Conservation (phyloP, 2,329 filamentous ascomycete genomes). For the Penicillium expansum region DNA sequence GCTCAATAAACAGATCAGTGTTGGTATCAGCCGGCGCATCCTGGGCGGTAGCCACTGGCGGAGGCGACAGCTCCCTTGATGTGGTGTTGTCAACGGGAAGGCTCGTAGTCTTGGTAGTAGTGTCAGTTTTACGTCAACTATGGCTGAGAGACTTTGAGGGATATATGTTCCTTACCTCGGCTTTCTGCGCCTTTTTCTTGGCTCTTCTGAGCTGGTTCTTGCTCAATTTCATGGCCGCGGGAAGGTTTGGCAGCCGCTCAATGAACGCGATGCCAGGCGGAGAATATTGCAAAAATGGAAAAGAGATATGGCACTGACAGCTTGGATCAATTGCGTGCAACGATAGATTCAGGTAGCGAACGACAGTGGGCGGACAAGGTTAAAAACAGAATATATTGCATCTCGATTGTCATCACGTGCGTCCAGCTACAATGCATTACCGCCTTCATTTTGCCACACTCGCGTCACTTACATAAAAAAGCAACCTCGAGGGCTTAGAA, state of each 20-base stretch:
- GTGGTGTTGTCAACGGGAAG: constrained; percentile 2
- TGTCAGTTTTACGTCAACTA: background rate
- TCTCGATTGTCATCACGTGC: background rate
- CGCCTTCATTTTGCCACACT: background rate
- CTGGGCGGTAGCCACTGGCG: constrained; percentile 11
- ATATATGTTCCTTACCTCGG: constrained; percentile 47
- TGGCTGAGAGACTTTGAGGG: background rate
- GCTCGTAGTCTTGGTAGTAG: constrained; percentile 18
- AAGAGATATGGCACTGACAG: background rate
- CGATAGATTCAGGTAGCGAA: background rate
- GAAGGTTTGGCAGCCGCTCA: background rate
- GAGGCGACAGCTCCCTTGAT: constrained; percentile 4
- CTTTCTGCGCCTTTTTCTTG: constrained; percentile 91
- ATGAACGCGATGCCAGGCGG: background rate
- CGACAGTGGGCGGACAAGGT: background rate
- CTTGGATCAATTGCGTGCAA: background rate
- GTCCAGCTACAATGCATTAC: background rate
- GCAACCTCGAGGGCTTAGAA: too few species aligned
- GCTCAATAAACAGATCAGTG: constrained; percentile 51
- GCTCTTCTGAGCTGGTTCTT: constrained; percentile 93
- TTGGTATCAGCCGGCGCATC: constrained; percentile 46
- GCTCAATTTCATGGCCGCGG: constrained; percentile 62
- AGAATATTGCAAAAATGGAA: background rate
- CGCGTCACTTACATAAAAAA: background rate
- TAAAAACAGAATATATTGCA: background rate